A percentile compares a stretch with the other conserved stretches of the same genome.
phyloP scores from a whole-genome alignment of 1,284 basidiomycete species.

The Ustilago esculenta region DNA sequence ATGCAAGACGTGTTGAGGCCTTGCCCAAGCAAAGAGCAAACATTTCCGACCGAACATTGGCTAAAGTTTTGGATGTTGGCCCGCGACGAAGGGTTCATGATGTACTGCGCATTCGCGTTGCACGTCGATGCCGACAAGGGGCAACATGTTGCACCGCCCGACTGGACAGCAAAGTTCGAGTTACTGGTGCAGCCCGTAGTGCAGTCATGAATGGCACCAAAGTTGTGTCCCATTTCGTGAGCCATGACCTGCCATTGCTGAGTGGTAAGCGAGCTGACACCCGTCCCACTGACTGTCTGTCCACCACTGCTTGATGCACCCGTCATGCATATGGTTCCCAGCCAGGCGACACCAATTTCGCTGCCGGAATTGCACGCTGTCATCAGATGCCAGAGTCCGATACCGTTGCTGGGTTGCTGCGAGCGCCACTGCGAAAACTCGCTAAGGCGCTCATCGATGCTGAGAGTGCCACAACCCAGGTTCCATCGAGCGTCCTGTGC shows the following conservation, averaged over 20 bases:
- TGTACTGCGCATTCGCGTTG: constrained; percentile 71
- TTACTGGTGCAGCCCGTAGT: constrained; percentile 74
- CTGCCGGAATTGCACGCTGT: constrained; percentile 83
- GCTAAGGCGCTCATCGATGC: constrained; percentile 77
- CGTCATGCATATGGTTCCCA: constrained; percentile 61
- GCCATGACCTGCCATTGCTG: constrained; percentile 80
- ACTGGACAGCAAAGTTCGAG: constrained; percentile 54
- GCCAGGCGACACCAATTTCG: constrained; percentile 90
- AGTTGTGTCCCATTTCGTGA: constrained; percentile 88
- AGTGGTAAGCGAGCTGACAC: constrained; percentile 77
- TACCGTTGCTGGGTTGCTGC: constrained; percentile 75
- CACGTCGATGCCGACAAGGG: constrained; percentile 75
- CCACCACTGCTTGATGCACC: constrained; percentile 70
- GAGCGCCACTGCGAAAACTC: constrained; percentile 86
- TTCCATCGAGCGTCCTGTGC: constrained; percentile 69
- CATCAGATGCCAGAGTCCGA: constrained; percentile 90
- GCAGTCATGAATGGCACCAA: constrained; percentile 80
- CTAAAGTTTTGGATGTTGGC: constrained; percentile 48
- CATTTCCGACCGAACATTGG: constrained; percentile 81
- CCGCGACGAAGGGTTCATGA: constrained; percentile 51
- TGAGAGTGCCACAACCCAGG: constrained; percentile 50
- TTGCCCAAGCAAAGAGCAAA: constrained; percentile 72
- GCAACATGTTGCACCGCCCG: constrained; percentile 73
- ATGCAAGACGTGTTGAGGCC: constrained; percentile 67
- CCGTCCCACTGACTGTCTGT: constrained; percentile 79